Evolutionary conservation across 2,329 filamentous ascomycete genomes (phyloP).

Genomic region (Diaporthe destruens): DNA sequence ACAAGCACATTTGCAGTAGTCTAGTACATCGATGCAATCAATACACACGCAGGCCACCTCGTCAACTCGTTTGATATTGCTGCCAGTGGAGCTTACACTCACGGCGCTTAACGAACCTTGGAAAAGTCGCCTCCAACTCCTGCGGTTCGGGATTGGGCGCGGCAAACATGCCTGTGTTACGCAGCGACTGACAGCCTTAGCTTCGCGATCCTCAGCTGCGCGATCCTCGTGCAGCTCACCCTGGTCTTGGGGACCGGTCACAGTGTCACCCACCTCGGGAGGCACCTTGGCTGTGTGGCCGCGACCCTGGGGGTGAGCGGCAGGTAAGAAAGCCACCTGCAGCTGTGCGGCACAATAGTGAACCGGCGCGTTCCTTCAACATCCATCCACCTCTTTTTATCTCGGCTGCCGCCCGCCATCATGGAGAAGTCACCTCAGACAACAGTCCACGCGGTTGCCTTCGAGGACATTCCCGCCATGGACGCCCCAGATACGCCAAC

Average conservation of each 20-base stretch:
- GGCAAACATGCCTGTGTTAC: conserved; percentile 16
- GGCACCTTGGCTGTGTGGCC: conserved; percentile 25
- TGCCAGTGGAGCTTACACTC: conserved; percentile 9
- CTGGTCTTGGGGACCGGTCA: conserved; percentile 31
- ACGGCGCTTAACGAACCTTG: conserved; percentile 18
- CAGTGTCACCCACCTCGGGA: conserved; percentile 22
- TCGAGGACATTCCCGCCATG: conserved; percentile 27
- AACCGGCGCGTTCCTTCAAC: conserved; percentile 10
- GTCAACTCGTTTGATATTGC: conserved; percentile 4
- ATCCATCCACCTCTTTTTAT: neutral
- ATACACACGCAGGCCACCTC: neutral
- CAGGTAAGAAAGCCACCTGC: conserved; percentile 27
- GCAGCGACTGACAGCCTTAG: conserved; percentile 26
- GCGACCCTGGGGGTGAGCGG: conserved; percentile 18
- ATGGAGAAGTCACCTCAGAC: neutral
- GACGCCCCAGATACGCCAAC: conserved; percentile 42
- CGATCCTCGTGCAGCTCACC: conserved; percentile 34
- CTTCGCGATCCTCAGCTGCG: conserved; percentile 36
- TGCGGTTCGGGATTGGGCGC: conserved; percentile 12
- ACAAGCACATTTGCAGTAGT: neutral
- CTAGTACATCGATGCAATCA: too few relatives aligned
- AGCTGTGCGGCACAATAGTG: conserved; percentile 35
- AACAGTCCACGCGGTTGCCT: conserved; percentile 13
- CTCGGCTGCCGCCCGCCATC: neutral
- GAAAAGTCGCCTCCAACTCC: neutral